Percentiles rank a stretch among this genome's conserved stretches.
Conservation (phyloP, 1,284 basidiomycete species). For the Sphaerobolus stellatus region DNA sequence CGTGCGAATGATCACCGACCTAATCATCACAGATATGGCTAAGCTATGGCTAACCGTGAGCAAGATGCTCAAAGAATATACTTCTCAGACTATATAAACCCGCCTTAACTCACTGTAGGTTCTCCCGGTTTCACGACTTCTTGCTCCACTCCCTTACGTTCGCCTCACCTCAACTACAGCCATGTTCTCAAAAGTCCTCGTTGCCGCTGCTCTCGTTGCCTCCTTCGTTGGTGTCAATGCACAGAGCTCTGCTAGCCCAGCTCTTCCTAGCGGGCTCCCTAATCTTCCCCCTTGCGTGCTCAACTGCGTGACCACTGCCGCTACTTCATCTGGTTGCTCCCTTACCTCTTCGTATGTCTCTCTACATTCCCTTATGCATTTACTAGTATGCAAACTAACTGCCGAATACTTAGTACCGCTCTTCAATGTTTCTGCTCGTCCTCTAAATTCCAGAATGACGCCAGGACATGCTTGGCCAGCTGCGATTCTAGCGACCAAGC, state of each 20-base stretch:
- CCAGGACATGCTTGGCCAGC: slow-evolving; percentile 23
- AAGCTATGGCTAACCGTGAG: neutral
- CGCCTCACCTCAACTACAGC: neutral
- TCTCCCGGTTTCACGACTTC: neutral
- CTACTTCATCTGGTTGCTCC: slow-evolving; percentile 15
- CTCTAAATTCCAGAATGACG: slow-evolving; percentile 26
- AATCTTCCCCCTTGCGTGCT: slow-evolving; percentile 15
- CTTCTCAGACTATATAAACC: neutral
- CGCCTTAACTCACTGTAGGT: neutral
- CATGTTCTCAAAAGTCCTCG: neutral
- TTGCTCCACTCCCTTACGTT: neutral
- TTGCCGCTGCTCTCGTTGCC: neutral
- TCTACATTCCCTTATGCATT: neutral
- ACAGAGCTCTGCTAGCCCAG: neutral
- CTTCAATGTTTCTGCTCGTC: slow-evolving; percentile 30
- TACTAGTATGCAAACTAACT: neutral
- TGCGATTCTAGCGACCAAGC: neutral
- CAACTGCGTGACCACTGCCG: slow-evolving; percentile 14
- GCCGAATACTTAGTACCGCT: slow-evolving; percentile 18
- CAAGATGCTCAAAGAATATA: neutral
- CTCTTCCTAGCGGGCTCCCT: slow-evolving; percentile 8
- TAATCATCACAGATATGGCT: neutral
- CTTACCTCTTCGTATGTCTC: slow-evolving; percentile 13
- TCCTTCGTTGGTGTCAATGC: slow-evolving; percentile 1
- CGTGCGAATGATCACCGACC: neutral